These are phyloP conservation scores for Arthrobotrys sinensis DNA, from an alignment of 2,329 filamentous ascomycete species.

Conservation along the genomic window DNA sequence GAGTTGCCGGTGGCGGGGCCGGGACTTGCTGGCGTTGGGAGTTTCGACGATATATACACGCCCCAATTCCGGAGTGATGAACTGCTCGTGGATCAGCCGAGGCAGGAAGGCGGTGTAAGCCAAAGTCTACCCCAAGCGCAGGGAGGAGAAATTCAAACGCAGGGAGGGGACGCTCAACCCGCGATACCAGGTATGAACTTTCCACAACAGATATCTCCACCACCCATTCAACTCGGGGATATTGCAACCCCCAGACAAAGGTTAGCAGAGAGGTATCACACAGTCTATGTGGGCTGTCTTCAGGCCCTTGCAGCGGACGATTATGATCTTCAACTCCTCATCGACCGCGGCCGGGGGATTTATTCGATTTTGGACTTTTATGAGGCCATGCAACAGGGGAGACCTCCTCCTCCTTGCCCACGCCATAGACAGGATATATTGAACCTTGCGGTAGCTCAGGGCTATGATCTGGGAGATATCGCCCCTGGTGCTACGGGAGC, in stretches of 20 bases:
- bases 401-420: slow-evolving; percentile 16
- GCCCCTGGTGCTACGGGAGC: slow-evolving; percentile 20
- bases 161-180: not conserved
- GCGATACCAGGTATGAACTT: not conserved
- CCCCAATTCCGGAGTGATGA: slow-evolving; percentile 21
- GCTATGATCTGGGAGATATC: slow-evolving; percentile 19
- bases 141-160: not conserved
- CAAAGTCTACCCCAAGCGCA: not conserved
- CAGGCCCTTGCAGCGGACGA: slow-evolving; percentile 17
- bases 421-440: slow-evolving; percentile 28
- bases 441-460: slow-evolving; percentile 20
- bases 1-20: not conserved
- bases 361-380: slow-evolving; percentile 39
- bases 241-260: not conserved
- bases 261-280: not conserved
- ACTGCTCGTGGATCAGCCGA: not conserved
- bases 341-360: slow-evolving; percentile 26
- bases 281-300: slow-evolving; percentile 20
- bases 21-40: not conserved
- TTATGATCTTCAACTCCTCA: slow-evolving; percentile 4
- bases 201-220: not conserved
- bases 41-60: not conserved
- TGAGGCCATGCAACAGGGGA: not conserved
- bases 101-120: not conserved
- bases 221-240: not conserved